These are phyloP conservation scores for Coffea eugenioides DNA, from an alignment of 257 asterid species.

Conservation along the genomic window DNA sequence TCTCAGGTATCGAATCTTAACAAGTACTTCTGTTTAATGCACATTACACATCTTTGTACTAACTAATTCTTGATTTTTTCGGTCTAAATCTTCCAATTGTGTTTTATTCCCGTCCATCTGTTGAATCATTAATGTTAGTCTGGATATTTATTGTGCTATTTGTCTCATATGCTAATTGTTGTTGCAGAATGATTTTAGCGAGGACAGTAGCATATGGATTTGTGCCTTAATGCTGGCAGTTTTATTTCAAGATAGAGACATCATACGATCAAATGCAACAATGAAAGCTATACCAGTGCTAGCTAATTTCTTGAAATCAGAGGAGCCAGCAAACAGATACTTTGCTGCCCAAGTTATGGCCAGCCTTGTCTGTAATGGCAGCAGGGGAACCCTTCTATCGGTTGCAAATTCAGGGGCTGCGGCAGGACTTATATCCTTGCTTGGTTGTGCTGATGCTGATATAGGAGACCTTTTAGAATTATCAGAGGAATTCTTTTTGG, in stretches of 20 bases:
- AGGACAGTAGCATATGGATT: conserved; percentile 84
- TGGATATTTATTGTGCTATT: conserved; percentile 7
- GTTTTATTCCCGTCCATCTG: not conserved
- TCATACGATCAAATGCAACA: conserved; percentile 74
- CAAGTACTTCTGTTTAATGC: not conserved
- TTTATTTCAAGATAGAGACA: conserved; percentile 83
- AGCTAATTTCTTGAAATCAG: conserved; percentile 79
- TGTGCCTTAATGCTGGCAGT: conserved; percentile 76
- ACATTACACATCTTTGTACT: not conserved
- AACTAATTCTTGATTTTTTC: not conserved
- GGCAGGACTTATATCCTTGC: conserved; percentile 82
- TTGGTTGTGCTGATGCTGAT: conserved; percentile 90
- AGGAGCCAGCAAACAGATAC: conserved; percentile 83
- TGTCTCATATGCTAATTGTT: not conserved
- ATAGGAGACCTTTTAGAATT: conserved; percentile 76
- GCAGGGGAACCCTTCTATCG: conserved; percentile 98
- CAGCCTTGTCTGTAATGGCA: conserved; percentile 96
- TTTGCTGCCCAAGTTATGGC: conserved; percentile 95
- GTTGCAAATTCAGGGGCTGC: conserved; percentile 97
- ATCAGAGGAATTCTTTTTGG: conserved; percentile 77
- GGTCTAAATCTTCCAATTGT: not conserved
- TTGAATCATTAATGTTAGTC: not conserved
- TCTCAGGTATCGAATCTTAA: conserved; percentile 48
- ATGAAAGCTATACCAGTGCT: conserved; percentile 88
- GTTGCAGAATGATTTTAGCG: conserved; percentile 76